A percentile compares a stretch with the other conserved stretches of the same genome.
These are phyloP conservation scores for Bruguiera hainesii DNA, from an alignment of 441 rosid genomes.

Conservation along the genomic window DNA sequence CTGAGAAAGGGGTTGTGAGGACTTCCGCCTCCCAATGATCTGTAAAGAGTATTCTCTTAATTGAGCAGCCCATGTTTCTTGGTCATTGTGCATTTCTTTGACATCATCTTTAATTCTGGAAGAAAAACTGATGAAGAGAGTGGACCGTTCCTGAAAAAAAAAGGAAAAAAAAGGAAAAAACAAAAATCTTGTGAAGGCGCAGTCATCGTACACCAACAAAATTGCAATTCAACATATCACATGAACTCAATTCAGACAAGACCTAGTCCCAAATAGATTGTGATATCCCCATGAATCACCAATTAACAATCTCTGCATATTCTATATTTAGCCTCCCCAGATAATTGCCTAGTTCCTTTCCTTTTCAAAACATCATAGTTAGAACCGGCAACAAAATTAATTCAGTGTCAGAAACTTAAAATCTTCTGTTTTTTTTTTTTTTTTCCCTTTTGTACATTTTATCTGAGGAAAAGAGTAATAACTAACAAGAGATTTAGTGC, in stretches of 20 bases:
- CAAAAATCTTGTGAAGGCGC: constrained; percentile 11
- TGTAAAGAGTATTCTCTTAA: constrained; percentile 51
- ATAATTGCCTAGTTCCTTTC: background rate
- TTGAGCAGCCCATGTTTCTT: constrained; percentile 58
- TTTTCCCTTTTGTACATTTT: too few species aligned
- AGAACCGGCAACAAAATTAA: too few species aligned
- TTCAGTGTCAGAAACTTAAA: too few species aligned
- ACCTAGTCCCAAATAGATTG: background rate
- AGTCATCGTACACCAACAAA: constrained; percentile 14
- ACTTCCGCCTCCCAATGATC: constrained; percentile 50
- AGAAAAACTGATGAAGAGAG: constrained; percentile 49
- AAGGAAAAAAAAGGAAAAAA: constrained; percentile 36
- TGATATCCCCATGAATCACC: background rate
- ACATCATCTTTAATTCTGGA: constrained; percentile 34
- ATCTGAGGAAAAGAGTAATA: too few species aligned
- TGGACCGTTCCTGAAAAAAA: constrained; percentile 23
- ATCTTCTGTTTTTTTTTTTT: too few species aligned
- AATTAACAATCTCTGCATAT: background rate
- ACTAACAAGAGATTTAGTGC: too few species aligned
- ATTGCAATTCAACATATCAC: constrained; percentile 1
- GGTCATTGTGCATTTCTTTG: constrained; percentile 32
- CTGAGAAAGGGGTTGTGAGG: constrained; percentile 37
- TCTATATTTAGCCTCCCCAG: background rate
- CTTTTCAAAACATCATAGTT: too few species aligned
- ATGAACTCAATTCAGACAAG: background rate